Percentiles rank a stretch among this genome's conserved stretches.
phyloP scores from a whole-genome alignment of 257 asterid species.

The Ehretia macrophylla region DNA sequence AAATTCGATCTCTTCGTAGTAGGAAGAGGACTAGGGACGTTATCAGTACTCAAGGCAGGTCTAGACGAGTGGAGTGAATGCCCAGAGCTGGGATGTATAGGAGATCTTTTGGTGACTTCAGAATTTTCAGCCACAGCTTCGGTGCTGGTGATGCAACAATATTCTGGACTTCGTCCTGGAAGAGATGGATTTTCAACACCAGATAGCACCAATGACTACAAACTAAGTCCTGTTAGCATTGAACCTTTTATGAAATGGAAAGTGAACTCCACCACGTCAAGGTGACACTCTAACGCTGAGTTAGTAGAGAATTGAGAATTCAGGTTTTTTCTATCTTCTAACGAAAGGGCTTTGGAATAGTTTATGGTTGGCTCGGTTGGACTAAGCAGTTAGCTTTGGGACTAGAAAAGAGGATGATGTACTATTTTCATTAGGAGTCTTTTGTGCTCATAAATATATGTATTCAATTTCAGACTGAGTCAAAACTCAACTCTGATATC shows the following conservation, averaged over 20 bases:
- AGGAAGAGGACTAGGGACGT: slow-evolving; percentile 22
- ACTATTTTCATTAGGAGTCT: too few species aligned
- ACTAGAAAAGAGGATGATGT: too few species aligned
- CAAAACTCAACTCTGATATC: too few species aligned
- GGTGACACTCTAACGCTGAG: too few species aligned
- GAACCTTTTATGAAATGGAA: too few species aligned
- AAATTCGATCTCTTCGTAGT: slow-evolving; percentile 19
- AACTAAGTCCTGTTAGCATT: background rate
- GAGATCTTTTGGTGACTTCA: slow-evolving; percentile 26
- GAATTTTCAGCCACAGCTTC: slow-evolving; percentile 22
- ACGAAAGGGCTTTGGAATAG: too few species aligned
- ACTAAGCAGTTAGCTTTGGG: too few species aligned
- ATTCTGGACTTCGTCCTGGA: slow-evolving; percentile 1
- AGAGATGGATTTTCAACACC: slow-evolving; percentile 1
- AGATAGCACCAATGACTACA: background rate
- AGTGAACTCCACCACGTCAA: background rate
- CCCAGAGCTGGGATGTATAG: slow-evolving; percentile 27
- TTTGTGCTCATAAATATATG: too few species aligned
- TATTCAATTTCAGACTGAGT: too few species aligned
- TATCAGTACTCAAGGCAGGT: slow-evolving; percentile 23
- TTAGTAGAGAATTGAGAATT: too few species aligned
- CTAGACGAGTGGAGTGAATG: slow-evolving; percentile 28
- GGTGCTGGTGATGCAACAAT: slow-evolving; percentile 24
- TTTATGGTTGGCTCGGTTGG: too few species aligned
- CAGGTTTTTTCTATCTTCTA: too few species aligned